Conservation (phyloP, 179 eudicot species). For the Beta lomatogona region DNA sequence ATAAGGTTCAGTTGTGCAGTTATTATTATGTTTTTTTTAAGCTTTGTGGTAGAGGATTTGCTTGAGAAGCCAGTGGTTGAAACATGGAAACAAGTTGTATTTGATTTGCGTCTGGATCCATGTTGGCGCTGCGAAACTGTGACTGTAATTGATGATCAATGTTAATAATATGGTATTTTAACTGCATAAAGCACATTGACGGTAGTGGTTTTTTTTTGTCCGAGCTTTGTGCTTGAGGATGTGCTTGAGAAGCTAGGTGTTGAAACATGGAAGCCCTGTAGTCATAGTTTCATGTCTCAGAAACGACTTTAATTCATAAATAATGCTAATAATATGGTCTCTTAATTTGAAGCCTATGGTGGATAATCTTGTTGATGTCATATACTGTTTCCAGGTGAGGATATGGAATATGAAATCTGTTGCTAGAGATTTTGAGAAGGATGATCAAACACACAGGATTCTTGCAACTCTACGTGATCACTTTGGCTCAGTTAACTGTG, state of each 20-base stretch:
- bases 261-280: background rate
- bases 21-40: background rate
- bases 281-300: background rate
- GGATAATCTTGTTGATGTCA: slow-evolving; percentile 6
- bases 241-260: background rate
- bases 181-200: background rate
- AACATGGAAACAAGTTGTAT: background rate
- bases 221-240: background rate
- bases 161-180: background rate
- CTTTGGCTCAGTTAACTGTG: slow-evolving; percentile 96
- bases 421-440: slow-evolving; percentile 51
- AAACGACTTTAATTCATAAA: background rate
- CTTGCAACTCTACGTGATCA: slow-evolving; percentile 98
- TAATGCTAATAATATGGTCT: background rate
- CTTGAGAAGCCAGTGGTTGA: background rate
- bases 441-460: slow-evolving; percentile 64
- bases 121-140: background rate
- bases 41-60: background rate
- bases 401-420: slow-evolving; percentile 89
- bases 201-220: background rate
- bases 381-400: slow-evolving; percentile 67
- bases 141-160: background rate
- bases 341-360: background rate
- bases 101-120: background rate
- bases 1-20: background rate